Conservation (phyloP, 2,329 filamentous ascomycete species). For the Aspergillus pseudotamarii region DNA sequence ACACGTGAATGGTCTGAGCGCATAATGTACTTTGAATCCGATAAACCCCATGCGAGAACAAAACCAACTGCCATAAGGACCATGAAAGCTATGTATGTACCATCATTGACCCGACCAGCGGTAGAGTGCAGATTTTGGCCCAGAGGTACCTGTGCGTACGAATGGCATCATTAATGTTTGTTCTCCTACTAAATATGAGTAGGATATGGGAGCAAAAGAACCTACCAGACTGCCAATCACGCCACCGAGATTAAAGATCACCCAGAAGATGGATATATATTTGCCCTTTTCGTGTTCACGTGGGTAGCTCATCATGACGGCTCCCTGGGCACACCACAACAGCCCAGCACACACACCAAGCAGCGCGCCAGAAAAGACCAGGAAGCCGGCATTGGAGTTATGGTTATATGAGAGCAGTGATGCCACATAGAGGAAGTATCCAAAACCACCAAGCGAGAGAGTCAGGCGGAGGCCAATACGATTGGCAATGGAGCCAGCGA, state of each 20-base stretch:
- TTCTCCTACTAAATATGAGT: not conserved
- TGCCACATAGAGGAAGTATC: slow-evolving; percentile 53
- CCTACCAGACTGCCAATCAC: slow-evolving; percentile 77
- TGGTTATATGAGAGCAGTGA: slow-evolving; percentile 56
- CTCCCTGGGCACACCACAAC: slow-evolving; percentile 55
- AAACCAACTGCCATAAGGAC: slow-evolving; percentile 78
- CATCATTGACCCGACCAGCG: slow-evolving; percentile 57
- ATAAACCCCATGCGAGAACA: slow-evolving; percentile 67
- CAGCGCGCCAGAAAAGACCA: slow-evolving; percentile 53
- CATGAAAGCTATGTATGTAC: slow-evolving; percentile 87
- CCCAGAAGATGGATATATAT: slow-evolving; percentile 91
- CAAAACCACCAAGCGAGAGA: slow-evolving; percentile 50
- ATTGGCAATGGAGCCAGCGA: slow-evolving; percentile 57
- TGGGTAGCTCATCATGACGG: slow-evolving; percentile 77
- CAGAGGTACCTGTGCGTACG: slow-evolving; percentile 41
- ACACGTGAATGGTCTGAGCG: slow-evolving; percentile 77
- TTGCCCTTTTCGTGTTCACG: slow-evolving; percentile 78
- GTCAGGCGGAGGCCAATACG: slow-evolving; percentile 48
- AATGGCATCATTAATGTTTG: not conserved
- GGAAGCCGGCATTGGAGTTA: slow-evolving; percentile 50
- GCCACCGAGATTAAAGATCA: slow-evolving; percentile 90
- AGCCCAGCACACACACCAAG: slow-evolving; percentile 54
- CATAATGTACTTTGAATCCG: slow-evolving; percentile 71
- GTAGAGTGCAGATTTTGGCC: slow-evolving; percentile 49
- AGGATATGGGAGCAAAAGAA: slow-evolving; percentile 10